A percentile compares a stretch with the other conserved stretches of the same genome.
These are phyloP conservation scores for Triticum timopheevii DNA, from an alignment of 176 grass and related monocot genomes.

Conservation along the genomic window DNA sequence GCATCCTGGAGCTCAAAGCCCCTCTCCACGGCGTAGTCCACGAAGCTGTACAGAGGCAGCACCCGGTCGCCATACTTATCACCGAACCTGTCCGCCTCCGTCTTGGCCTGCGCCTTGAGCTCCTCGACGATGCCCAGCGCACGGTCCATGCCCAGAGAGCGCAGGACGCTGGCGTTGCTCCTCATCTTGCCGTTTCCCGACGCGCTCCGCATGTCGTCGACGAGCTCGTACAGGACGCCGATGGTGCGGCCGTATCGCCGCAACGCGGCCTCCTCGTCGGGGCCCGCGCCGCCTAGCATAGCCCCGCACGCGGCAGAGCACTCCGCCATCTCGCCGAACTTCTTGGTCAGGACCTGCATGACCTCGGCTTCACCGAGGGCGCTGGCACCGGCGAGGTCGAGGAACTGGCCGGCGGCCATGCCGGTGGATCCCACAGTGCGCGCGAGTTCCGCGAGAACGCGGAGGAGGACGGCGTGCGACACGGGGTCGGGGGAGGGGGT, in stretches of 20 bases:
- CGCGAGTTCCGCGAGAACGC: conserved; percentile 78
- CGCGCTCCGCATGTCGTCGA: conserved; percentile 79
- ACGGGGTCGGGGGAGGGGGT: conserved; percentile 58
- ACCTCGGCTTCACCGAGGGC: conserved; percentile 74
- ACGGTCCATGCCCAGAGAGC: conserved; percentile 62
- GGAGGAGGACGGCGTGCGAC: conserved; percentile 50
- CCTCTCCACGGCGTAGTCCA: conserved; percentile 87
- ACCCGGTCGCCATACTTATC: conserved; percentile 70
- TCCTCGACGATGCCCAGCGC: conserved; percentile 74
- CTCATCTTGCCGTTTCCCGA: conserved; percentile 72
- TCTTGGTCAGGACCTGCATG: conserved; percentile 76
- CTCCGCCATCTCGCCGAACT: conserved; percentile 94
- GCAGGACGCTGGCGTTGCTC: conserved; percentile 73
- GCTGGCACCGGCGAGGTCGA: conserved; percentile 66
- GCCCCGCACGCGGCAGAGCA: conserved; percentile 91
- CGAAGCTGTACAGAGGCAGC: conserved; percentile 77
- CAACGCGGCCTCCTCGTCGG: conserved; percentile 65
- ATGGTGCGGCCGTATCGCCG: conserved; percentile 77
- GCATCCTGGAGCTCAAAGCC: conserved; percentile 63
- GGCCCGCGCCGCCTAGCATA: conserved; percentile 62
- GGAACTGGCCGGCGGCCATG: conserved; percentile 83
- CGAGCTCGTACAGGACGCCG: conserved; percentile 87
- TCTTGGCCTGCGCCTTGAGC: conserved; percentile 77
- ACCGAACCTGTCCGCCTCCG: conserved; percentile 56
- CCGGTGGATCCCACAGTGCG: conserved; percentile 82